Evolutionary conservation across 148 eudicot species (phyloP), one percentile per base, ranked within the genome.

Genomic region (Selenicereus undatus): DNA sequence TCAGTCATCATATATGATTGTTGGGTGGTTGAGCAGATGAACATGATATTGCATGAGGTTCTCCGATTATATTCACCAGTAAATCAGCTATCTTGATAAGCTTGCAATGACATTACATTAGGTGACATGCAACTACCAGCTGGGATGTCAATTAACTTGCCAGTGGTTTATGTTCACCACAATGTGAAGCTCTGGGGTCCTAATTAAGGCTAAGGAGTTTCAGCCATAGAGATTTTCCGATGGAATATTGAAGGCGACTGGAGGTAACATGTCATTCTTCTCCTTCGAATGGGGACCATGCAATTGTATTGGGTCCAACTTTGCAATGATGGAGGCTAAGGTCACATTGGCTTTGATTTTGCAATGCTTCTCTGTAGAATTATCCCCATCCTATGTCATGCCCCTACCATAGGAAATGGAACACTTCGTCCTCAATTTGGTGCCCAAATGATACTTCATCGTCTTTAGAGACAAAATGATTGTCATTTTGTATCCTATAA

Each of bases 231-330:
- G 90, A 43, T 88, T 88, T 75, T 60, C 85, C 11, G 79, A 83
- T 76, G 90, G 90, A 30, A 35, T 85, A 20, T 29, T 66, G 11
- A 82, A 85, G 52, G 86, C 87, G 4, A 64, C 84, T 0, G 76
- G 78, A 20, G 82, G 81, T 3, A 82, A 79, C 8, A 73, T 78
- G 42, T 60, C 75, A 3, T 85, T 78, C 43, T 88, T 88, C 73
- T 83, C 88, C 3, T 85, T 85, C 29, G 85, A 88, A 14, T 79
- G 86, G 84, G 90, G 88, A 5, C 90, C 90, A 64, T 78, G 90
- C 2, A 83, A 73, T 2, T 88, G 90, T 75, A 39, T 85, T 21
- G 90, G 86, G 43, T 84, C 86, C 20, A 85, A 81, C 27, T 85
- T 88, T 56, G 88, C 88, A 0, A 75, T 88, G 84, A 11, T 85